phyloP scores from a whole-genome alignment of 257 asterid genomes.

The Datura wrightii region DNA sequence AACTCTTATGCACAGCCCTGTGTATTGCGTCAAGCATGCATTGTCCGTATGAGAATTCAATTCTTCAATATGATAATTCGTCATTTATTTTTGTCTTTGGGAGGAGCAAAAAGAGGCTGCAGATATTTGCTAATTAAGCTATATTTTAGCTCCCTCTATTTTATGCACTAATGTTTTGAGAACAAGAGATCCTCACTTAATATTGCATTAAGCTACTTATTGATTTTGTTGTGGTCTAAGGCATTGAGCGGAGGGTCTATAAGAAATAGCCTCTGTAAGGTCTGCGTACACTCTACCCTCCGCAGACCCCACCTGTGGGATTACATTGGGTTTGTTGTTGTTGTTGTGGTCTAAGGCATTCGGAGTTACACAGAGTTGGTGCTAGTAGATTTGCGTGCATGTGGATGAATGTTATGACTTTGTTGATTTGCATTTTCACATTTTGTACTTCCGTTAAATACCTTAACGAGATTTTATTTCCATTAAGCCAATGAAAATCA shows the following conservation, averaged over 20 bases:
- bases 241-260: not conserved
- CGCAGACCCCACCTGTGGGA: too few relatives aligned
- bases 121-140: not conserved
- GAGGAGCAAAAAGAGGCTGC: not conserved
- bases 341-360: not conserved
- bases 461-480: not conserved
- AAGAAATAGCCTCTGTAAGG: too few relatives aligned
- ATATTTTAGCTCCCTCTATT: not conserved
- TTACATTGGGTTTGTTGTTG: too few relatives aligned
- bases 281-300: too few relatives aligned
- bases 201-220: not conserved
- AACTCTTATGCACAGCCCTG: not conserved
- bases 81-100: not conserved
- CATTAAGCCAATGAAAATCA: not conserved
- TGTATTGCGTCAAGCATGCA: not conserved
- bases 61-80: not conserved
- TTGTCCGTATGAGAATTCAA: not conserved
- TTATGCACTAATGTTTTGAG: not conserved
- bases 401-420: not conserved
- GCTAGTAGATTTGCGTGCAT: not conserved
- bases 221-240: conserved; percentile 4
- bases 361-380: not conserved
- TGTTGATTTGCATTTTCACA: not conserved
- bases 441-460: not conserved
- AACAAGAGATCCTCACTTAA: not conserved